Evolutionary conservation across 176 grass and related monocot genomes (phyloP).

Genomic region (Aegilops umbellulata): DNA sequence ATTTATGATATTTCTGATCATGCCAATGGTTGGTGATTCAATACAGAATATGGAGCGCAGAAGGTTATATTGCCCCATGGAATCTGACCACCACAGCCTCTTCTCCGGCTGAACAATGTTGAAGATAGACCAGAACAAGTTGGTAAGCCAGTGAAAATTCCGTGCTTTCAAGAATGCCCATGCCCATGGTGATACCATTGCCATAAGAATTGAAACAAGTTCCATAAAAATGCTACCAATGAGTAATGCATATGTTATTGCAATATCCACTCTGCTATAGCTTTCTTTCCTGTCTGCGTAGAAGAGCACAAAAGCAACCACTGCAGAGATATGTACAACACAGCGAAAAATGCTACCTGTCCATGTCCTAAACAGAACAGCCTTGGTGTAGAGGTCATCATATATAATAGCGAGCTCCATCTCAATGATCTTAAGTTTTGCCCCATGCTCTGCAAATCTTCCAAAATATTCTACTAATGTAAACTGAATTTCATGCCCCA

Average conservation of each 20-base stretch:
- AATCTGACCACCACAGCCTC: background rate
- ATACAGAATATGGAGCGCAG: background rate
- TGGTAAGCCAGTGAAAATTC: background rate
- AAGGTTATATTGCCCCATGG: background rate
- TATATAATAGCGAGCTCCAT: background rate
- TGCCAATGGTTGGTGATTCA: background rate
- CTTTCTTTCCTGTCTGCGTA: background rate
- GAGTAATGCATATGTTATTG: background rate
- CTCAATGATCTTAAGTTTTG: background rate
- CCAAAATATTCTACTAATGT: background rate
- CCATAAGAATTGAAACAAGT: background rate
- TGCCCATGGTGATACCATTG: background rate
- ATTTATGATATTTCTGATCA: background rate
- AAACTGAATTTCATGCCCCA: background rate
- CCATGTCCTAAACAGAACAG: background rate
- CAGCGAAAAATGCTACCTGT: background rate
- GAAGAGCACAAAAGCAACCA: background rate
- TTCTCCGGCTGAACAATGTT: background rate
- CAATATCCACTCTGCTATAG: background rate
- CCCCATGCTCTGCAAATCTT: background rate
- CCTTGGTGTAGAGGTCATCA: slow-evolving; percentile 10
- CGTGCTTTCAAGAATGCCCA: background rate
- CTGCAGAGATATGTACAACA: background rate
- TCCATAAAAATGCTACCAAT: background rate
- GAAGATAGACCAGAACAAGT: background rate